These are phyloP conservation scores for Ottelia alismoides DNA, from an alignment of 106 monocot genomes.

Conservation along the genomic window DNA sequence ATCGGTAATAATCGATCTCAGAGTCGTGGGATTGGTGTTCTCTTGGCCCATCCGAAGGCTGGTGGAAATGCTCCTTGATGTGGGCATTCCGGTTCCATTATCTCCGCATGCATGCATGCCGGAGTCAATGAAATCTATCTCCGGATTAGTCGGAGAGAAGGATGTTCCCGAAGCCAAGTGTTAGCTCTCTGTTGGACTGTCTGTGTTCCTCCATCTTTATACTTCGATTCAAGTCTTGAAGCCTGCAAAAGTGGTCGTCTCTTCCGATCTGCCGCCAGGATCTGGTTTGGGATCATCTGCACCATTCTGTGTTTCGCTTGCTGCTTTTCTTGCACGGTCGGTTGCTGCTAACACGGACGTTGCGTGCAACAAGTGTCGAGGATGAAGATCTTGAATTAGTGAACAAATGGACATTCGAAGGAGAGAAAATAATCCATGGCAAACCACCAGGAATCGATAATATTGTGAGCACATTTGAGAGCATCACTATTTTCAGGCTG, in stretches of 20 bases:
- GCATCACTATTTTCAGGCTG: constrained; percentile 56
- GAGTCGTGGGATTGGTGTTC: constrained; percentile 36
- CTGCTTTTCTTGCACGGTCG: constrained; percentile 52
- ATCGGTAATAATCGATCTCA: constrained; percentile 43
- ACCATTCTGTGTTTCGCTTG: constrained; percentile 68
- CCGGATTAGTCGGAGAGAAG: constrained; percentile 33
- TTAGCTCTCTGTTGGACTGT: constrained; percentile 45
- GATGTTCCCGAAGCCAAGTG: constrained; percentile 57
- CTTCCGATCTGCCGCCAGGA: constrained; percentile 70
- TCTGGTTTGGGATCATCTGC: constrained; percentile 90
- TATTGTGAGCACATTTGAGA: constrained; percentile 74
- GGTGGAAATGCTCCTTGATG: constrained; percentile 15
- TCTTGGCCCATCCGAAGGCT: constrained; percentile 51
- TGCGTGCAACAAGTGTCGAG: constrained; percentile 17
- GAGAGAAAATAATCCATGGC: constrained; percentile 91
- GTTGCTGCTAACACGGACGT: constrained; percentile 8
- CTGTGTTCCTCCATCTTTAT: constrained; percentile 73
- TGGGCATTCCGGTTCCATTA: constrained; percentile 1
- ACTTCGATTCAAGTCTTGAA: constrained; percentile 53
- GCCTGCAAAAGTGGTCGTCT: constrained; percentile 38
- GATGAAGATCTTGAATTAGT: constrained; percentile 58
- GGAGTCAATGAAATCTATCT: constrained; percentile 16
- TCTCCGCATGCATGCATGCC: constrained; percentile 32
- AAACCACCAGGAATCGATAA: constrained; percentile 95
- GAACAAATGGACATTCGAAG: constrained; percentile 89